These are phyloP conservation scores for Athelia sp. DNA, from an alignment of 1,284 basidiomycete genomes.

Conservation along the genomic window DNA sequence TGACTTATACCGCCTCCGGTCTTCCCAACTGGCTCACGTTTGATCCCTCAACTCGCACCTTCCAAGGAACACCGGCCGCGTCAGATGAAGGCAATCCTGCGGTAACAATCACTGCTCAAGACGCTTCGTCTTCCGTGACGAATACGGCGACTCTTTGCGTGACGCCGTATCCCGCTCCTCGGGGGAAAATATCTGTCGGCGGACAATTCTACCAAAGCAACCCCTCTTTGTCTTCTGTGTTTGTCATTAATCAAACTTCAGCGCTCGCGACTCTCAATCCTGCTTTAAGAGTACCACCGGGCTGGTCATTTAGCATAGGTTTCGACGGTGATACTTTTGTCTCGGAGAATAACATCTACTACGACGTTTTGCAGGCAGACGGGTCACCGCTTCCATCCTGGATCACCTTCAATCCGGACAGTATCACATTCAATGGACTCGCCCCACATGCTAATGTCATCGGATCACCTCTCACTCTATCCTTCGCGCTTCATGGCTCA, in stretches of 20 bases:
- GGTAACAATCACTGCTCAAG: slow-evolving; percentile 53
- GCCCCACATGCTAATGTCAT: slow-evolving; percentile 46
- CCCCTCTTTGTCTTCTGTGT: slow-evolving; percentile 66
- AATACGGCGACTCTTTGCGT: slow-evolving; percentile 60
- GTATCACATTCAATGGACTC: slow-evolving; percentile 77
- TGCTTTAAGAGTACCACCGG: slow-evolving; percentile 70
- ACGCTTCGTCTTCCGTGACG: slow-evolving; percentile 39
- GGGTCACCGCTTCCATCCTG: slow-evolving; percentile 72
- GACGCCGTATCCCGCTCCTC: slow-evolving; percentile 51
- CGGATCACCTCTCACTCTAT: slow-evolving; percentile 34
- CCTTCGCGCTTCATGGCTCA: slow-evolving; percentile 58
- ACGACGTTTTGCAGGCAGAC: slow-evolving; percentile 60
- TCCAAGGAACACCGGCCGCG: slow-evolving; percentile 54
- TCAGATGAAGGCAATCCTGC: slow-evolving; percentile 52
- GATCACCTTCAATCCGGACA: slow-evolving; percentile 65
- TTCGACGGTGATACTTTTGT: slow-evolving; percentile 68
- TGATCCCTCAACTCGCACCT: slow-evolving; percentile 41
- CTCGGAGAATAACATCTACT: slow-evolving; percentile 50
- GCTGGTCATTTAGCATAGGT: slow-evolving; percentile 92
- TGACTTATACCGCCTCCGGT: slow-evolving; percentile 41
- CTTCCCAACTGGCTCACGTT: slow-evolving; percentile 68
- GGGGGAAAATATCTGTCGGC: slow-evolving; percentile 48
- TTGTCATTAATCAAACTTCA: slow-evolving; percentile 48
- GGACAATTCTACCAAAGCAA: slow-evolving; percentile 58
- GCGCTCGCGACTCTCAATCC: slow-evolving; percentile 51